A percentile compares a stretch with the other conserved stretches of the same genome.
Conservation (phyloP, 306 rosid species). For the Corylus avellana region DNA sequence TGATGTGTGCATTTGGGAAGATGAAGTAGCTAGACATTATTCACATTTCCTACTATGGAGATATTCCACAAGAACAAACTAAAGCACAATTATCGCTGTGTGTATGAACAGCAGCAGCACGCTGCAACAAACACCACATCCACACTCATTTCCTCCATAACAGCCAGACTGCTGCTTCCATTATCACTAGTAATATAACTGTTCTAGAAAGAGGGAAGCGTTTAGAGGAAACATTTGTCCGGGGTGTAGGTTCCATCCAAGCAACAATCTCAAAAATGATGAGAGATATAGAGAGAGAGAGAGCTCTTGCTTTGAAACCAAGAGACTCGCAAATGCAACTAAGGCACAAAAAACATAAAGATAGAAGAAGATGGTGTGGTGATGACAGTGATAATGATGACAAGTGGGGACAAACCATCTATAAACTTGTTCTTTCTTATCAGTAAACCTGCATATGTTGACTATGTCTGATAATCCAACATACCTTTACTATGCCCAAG, state of each 20-base stretch:
- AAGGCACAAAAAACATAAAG: neutral
- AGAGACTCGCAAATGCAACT: neutral
- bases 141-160: neutral
- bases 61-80: neutral
- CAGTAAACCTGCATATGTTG: too few species aligned
- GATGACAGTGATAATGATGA: too few species aligned
- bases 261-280: neutral
- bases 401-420: too few species aligned
- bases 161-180: neutral
- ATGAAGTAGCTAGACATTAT: neutral
- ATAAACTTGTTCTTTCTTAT: too few species aligned
- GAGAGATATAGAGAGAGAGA: neutral
- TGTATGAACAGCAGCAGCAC: neutral
- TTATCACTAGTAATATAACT: neutral
- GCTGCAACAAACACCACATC: neutral
- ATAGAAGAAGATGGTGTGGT: too few species aligned
- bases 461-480: conserved; percentile 24
- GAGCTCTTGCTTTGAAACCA: neutral
- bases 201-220: too few species aligned
- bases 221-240: too few species aligned
- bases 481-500: conserved; percentile 89
- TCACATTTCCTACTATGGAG: neutral
- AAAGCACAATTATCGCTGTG: neutral
- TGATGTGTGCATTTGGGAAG: neutral
- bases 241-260: too few species aligned